These are phyloP conservation scores for Peniophora sp. DNA, from an alignment of 1,284 basidiomycete species.

Conservation along the genomic window DNA sequence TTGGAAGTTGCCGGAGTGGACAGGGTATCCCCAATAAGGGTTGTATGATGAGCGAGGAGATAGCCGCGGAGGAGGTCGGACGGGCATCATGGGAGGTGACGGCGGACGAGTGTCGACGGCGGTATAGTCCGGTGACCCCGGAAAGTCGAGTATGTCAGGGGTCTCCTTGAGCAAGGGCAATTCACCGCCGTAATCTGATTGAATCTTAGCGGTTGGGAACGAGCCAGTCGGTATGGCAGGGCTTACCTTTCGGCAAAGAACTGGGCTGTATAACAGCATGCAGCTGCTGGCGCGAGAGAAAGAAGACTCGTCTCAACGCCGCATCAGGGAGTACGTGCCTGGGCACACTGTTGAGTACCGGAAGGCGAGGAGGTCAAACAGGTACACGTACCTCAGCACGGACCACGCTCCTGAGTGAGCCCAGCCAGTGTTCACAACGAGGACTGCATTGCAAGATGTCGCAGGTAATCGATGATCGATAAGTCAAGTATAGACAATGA, in stretches of 20 bases:
- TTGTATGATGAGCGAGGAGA: conserved; percentile 55
- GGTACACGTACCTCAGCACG: conserved; percentile 50
- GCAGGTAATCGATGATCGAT: background rate
- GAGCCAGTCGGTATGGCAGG: too few species aligned
- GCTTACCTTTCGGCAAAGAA: conserved; percentile 51
- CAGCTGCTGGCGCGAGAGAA: conserved; percentile 56
- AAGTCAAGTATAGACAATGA: background rate
- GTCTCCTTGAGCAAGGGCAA: conserved; percentile 44
- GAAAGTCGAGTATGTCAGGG: conserved; percentile 5
- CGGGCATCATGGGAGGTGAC: too few species aligned
- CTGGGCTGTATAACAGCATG: conserved; percentile 46
- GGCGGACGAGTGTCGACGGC: conserved; percentile 6
- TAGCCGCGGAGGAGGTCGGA: conserved; percentile 15
- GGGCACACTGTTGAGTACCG: conserved; percentile 4
- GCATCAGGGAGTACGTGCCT: conserved; percentile 66
- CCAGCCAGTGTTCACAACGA: conserved; percentile 81
- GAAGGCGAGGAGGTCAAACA: conserved; percentile 8
- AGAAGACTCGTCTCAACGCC: conserved; percentile 67
- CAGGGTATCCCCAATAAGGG: conserved; percentile 83
- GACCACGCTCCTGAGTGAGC: conserved; percentile 73
- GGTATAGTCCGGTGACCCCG: conserved; percentile 7
- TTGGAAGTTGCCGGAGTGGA: conserved; percentile 15
- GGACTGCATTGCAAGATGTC: conserved; percentile 34
- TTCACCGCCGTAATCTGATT: conserved; percentile 53
- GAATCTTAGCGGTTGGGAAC: too few species aligned